Percentiles rank a stretch among this genome's conserved stretches.
These are phyloP conservation scores for Boletus rubropictus DNA, from an alignment of 768 basidiomycete species.

Conservation along the genomic window DNA sequence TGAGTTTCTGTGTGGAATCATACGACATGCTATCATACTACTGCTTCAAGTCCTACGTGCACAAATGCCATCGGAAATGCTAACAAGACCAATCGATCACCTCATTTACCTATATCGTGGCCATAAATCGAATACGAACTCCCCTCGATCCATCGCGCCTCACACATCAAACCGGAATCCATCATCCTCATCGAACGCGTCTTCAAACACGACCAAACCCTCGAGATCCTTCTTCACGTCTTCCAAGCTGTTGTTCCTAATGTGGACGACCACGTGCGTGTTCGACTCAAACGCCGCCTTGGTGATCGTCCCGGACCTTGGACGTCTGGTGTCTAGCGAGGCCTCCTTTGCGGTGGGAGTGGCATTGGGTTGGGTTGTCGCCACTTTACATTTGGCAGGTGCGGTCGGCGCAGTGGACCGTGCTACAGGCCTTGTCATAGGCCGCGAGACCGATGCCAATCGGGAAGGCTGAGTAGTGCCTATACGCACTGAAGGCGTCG, in stretches of 20 bases:
- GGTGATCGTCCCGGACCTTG: slow-evolving; percentile 25
- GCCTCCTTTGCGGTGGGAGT: neutral
- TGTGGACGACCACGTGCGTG: slow-evolving; percentile 14
- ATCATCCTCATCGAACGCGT: slow-evolving; percentile 24
- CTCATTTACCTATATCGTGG: slow-evolving; percentile 4
- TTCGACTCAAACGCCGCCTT: slow-evolving; percentile 21
- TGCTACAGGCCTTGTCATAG: slow-evolving; percentile 5
- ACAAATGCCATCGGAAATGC: slow-evolving; percentile 12
- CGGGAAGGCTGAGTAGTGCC: slow-evolving; percentile 7
- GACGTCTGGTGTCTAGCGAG: slow-evolving; percentile 2
- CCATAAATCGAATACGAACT: slow-evolving; percentile 12
- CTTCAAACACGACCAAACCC: slow-evolving; percentile 26
- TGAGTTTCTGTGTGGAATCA: neutral
- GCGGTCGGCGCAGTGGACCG: slow-evolving; percentile 4
- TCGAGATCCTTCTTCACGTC: slow-evolving; percentile 30
- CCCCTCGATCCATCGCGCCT: neutral
- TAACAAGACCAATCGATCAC: slow-evolving; percentile 4
- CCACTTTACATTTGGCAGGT: slow-evolving; percentile 8
- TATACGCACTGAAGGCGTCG: slow-evolving; percentile 14
- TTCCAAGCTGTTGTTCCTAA: slow-evolving; percentile 22
- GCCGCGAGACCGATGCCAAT: slow-evolving; percentile 1
- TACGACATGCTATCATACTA: slow-evolving; percentile 10
- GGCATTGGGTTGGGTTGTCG: neutral
- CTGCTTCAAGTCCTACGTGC: slow-evolving; percentile 6
- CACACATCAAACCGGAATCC: slow-evolving; percentile 28